These are phyloP conservation scores for Saccharomycopsis fibuligera DNA, from an alignment of 805 yeast genomes.

Conservation along the genomic window DNA sequence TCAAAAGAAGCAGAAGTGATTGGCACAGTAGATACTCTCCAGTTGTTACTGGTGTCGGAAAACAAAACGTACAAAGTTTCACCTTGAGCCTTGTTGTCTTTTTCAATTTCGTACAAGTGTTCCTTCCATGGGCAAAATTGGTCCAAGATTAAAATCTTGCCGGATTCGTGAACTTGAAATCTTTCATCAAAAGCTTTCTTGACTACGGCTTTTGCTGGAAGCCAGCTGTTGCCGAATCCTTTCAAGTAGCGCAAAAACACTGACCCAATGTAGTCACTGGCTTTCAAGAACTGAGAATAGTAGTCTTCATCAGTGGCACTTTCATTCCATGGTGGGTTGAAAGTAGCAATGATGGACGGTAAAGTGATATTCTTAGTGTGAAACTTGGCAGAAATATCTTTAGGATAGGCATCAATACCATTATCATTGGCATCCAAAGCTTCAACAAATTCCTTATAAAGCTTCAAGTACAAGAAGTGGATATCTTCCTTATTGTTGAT, in stretches of 20 bases:
- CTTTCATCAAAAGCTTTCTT: constrained; percentile 59
- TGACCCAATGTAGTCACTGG: constrained; percentile 77
- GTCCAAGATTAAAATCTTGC: constrained; percentile 68
- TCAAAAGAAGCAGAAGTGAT: constrained; percentile 70
- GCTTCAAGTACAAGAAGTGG: constrained; percentile 60
- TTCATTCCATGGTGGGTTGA: constrained; percentile 85
- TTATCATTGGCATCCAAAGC: constrained; percentile 95
- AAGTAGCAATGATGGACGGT: constrained; percentile 67
- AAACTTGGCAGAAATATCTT: constrained; percentile 51
- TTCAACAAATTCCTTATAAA: constrained; percentile 85
- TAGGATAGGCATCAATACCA: constrained; percentile 70
- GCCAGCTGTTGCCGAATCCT: constrained; percentile 78
- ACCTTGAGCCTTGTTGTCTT: constrained; percentile 46
- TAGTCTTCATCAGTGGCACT: constrained; percentile 52
- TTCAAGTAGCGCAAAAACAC: constrained; percentile 64
- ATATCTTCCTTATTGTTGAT: constrained; percentile 36
- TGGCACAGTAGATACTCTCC: constrained; percentile 94
- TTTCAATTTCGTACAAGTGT: constrained; percentile 73
- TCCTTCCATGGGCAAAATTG: constrained; percentile 93
- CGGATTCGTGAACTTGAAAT: constrained; percentile 54
- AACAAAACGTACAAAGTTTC: constrained; percentile 72
- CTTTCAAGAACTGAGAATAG: constrained; percentile 61
- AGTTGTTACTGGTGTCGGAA: constrained; percentile 59
- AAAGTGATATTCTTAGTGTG: constrained; percentile 67
- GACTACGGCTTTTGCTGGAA: constrained; percentile 81